Base-by-base conservation (phyloP, 2,329 filamentous ascomycete genomes). In the Penicillium hesseltinei region DNA sequence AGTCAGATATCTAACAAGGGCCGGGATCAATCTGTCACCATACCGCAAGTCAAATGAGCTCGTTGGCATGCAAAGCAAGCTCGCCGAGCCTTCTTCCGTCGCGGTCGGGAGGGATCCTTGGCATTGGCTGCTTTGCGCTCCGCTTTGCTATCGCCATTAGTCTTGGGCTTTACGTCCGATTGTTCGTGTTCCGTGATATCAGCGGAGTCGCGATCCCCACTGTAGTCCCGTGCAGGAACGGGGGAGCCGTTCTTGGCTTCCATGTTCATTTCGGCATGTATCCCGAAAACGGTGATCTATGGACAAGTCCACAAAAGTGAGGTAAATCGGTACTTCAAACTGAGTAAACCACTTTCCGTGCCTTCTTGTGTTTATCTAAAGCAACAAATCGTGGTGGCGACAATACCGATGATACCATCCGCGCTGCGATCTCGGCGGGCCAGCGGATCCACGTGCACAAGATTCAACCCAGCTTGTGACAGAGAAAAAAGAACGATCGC, bases 21-120 rank as follows among this genome's bases (percentile, higher is more conserved):
- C 51, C 17, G 35, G 40, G 29, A 54, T 51, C 39, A 57, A 53
- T 35, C 42, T 36, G 56, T 58, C 60, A 65, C 62, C 92, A 84
- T 89, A 97, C 94, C 93, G 81, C 94, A 99, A 64, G 94, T 99
- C 73, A 99, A 81, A 83, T 99, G 94, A 62, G 94, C 94, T 76
- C 93, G 84, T 79, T 99, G 94, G 77, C 94, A 99, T 62, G 94
- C 93, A 84, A 89, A 96, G 77, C 94, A 99, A 57, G 94, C 94
- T 74, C 94, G 84, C 66, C 93, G 86, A 38, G 94, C 94, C 83
- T 99, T 99, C 82, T 97, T 99, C 70, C 94, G 86, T 66, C 92
- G 84, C 19, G 94, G 93, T 59, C 94, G 86, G 69, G 88, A 82
- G 56, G 93, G 92, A 73, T 99, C 94, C 76, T 97, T 97, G 56